These are phyloP conservation scores for Penicillium sp. DNA, from an alignment of 2,329 filamentous ascomycete species.

Conservation along the genomic window DNA sequence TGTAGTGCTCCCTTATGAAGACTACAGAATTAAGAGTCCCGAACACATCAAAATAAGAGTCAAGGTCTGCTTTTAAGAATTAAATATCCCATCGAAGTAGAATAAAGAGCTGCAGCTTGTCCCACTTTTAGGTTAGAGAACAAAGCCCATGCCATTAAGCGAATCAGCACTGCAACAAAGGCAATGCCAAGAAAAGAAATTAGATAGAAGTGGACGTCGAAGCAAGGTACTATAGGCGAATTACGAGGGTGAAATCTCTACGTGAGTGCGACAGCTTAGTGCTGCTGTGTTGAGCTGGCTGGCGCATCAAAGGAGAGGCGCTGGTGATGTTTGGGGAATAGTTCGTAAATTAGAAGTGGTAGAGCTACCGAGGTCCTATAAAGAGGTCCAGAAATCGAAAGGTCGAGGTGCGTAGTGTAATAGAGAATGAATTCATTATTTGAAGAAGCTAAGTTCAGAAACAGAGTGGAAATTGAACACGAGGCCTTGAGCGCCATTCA, in stretches of 20 bases:
- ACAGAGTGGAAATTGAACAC: neutral
- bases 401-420: neutral
- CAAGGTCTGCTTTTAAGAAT: neutral
- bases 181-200: neutral
- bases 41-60: neutral
- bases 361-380: neutral
- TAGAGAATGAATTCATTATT: neutral
- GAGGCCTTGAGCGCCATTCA: neutral
- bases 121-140: neutral
- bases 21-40: neutral
- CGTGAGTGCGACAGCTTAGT: neutral
- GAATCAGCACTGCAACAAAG: neutral
- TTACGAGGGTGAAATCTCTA: neutral
- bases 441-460: neutral
- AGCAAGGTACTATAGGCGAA: neutral
- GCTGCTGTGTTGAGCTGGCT: neutral
- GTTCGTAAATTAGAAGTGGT: neutral
- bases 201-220: neutral
- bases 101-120: neutral
- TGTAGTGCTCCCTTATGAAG: neutral
- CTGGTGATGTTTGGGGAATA: no score
- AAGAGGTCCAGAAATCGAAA: neutral
- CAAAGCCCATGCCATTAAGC: neutral
- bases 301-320: neutral
- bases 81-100: neutral